phyloP scores from a whole-genome alignment of 2,329 filamentous ascomycete genomes.

The Rutstroemia sydowiana region DNA sequence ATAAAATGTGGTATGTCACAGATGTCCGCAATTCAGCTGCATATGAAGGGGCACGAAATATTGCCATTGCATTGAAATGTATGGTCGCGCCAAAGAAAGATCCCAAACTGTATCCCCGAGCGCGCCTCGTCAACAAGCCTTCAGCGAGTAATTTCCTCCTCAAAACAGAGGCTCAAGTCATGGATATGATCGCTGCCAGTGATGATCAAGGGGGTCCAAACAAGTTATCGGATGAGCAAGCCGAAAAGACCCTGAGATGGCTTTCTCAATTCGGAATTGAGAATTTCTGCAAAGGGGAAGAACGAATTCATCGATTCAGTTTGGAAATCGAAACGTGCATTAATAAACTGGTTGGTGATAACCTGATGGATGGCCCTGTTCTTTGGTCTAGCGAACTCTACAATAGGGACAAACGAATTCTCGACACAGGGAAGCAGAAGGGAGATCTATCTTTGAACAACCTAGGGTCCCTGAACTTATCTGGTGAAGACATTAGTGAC shows the following conservation, averaged over 20 bases:
- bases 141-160: constrained; percentile 53
- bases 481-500: constrained; percentile 35
- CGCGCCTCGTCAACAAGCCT: constrained; percentile 29
- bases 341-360: constrained; percentile 76
- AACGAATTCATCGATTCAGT: constrained; percentile 88
- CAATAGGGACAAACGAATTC: constrained; percentile 59
- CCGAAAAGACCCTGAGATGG: constrained; percentile 78
- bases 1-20: constrained; percentile 98
- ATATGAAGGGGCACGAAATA: constrained; percentile 80
- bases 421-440: constrained; percentile 41
- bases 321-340: constrained; percentile 85
- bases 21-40: constrained; percentile 85
- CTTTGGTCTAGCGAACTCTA: constrained; percentile 91
- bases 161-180: constrained; percentile 74
- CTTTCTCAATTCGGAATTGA: constrained; percentile 74
- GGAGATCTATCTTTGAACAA: constrained; percentile 41
- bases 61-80: constrained; percentile 80
- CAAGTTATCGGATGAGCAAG: constrained; percentile 93
- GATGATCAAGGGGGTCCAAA: constrained; percentile 84
- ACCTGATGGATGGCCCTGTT: constrained; percentile 75
- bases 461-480: constrained; percentile 40
- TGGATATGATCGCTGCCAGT: constrained; percentile 77
- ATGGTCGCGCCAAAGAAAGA: constrained; percentile 64
- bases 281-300: constrained; percentile 91
- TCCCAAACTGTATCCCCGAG: constrained; percentile 24